Base-by-base conservation (phyloP, 805 yeast species). In the Blastobotrys robertii region DNA sequence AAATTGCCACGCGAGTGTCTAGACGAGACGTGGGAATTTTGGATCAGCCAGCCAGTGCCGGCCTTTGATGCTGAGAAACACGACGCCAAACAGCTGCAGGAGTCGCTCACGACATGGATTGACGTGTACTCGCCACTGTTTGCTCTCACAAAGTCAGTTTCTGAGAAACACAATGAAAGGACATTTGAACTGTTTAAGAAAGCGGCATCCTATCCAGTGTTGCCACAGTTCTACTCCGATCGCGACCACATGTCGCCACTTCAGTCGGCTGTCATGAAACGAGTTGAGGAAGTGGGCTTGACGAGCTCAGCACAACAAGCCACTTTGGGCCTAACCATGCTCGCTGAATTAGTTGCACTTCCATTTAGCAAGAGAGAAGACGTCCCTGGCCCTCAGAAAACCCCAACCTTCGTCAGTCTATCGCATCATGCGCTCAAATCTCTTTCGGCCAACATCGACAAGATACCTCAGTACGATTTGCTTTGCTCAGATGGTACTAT, bases 151-250 rank as follows among this genome's bases (percentile, higher is more conserved):
- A 2, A 59, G 52, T 35, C 63, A 64, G 14, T 53, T 50, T 22
- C 61, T 44, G 15, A 68, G 57, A 60, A 53, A 6, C 52, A 60
- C 42, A 65, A 77, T n/a, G 73, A 67, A 35, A 64, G 59, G 15
- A 66, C 82, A n/a, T 59, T 85, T 31, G 64, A 64, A n/a, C 62
- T 79, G 4, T 70, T 90, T 54, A 76, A 75, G 52, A 68, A 77
- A 11, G 76, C 86, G 44, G 75, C 83, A 1, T 65, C 84, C 34
- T 86, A 82, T 58, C 94, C 94, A 1, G 69, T 82, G 9, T 65
- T 85, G 31, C 82, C 86, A 7, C 75, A 68, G 28, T 68, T 67
- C 48, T 67, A 67, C 30, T 57, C 64, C 3, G 95, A 86, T 56
- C 64, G 67, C 34, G 54, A 60, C 13, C 73, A 72, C 16, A 75